These are phyloP conservation scores for Cyberlindnera subsufficiens DNA, from an alignment of 805 yeast genomes.

Conservation along the genomic window DNA sequence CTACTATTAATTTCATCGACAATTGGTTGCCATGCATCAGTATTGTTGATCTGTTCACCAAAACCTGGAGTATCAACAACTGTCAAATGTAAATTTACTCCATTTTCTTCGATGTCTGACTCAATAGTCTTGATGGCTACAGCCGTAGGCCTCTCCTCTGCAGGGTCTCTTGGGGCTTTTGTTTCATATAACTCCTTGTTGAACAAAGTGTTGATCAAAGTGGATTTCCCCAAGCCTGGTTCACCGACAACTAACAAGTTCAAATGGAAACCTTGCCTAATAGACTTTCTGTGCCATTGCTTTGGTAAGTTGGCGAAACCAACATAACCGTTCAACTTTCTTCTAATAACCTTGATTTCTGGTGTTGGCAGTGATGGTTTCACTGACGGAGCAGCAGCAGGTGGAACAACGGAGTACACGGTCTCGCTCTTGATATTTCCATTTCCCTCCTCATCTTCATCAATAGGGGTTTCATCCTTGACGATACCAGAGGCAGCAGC, in stretches of 20 bases:
- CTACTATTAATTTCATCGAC: slow-evolving; percentile 83
- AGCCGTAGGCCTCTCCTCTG: slow-evolving; percentile 36
- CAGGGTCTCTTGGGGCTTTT: slow-evolving; percentile 32
- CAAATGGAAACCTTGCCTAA: slow-evolving; percentile 82
- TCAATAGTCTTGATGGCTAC: slow-evolving; percentile 57
- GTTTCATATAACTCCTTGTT: slow-evolving; percentile 52
- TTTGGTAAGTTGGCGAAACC: slow-evolving; percentile 97
- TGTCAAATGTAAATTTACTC: slow-evolving; percentile 78
- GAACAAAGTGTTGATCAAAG: slow-evolving; percentile 87
- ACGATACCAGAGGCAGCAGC: neutral
- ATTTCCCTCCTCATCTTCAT: no score
- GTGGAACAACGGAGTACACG: neutral
- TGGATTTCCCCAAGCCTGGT: slow-evolving; percentile 88
- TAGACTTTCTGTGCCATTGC: slow-evolving; percentile 96
- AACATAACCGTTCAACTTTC: slow-evolving; percentile 86
- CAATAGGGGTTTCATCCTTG: no score
- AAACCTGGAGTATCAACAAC: slow-evolving; percentile 91
- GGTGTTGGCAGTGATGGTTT: slow-evolving; percentile 25
- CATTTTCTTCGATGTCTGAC: slow-evolving; percentile 85
- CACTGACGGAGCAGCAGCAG: slow-evolving; percentile 3
- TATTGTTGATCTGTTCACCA: slow-evolving; percentile 82
- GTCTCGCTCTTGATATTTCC: slow-evolving; percentile 5
- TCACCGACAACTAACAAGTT: slow-evolving; percentile 90
- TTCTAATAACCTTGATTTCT: slow-evolving; percentile 57
- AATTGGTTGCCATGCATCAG: slow-evolving; percentile 82